Evolutionary conservation across 768 basidiomycete species (phyloP).

Genomic region (Agaricus subrufescens): DNA sequence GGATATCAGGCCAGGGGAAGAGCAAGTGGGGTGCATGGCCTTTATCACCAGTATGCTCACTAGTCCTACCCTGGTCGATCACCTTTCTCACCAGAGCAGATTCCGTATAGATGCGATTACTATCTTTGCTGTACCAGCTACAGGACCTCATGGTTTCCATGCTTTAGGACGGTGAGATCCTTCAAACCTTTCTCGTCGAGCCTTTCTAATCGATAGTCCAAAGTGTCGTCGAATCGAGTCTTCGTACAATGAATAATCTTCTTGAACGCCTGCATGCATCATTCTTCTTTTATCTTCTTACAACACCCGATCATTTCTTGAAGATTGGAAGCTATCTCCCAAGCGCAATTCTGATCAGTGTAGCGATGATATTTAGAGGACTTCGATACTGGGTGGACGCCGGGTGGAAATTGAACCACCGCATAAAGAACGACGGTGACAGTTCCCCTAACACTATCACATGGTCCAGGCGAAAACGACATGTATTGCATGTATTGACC

Average conservation of each 20-base stretch:
- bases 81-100: conserved; percentile 32
- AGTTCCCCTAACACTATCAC: conserved; percentile 7
- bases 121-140: conserved; percentile 80
- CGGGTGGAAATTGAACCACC: conserved; percentile 40
- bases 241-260: conserved; percentile 90
- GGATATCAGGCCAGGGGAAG: conserved; percentile 73
- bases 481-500: conserved; percentile 47
- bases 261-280: conserved; percentile 96
- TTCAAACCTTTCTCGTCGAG: neutral
- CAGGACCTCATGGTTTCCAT: conserved; percentile 94
- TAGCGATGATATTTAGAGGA: conserved; percentile 83
- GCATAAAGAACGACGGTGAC: conserved; percentile 15
- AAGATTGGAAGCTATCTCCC: conserved; percentile 92
- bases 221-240: conserved; percentile 81
- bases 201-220: conserved; percentile 5
- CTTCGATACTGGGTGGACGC: conserved; percentile 67
- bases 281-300: conserved; percentile 92
- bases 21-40: conserved; percentile 84
- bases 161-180: conserved; percentile 74
- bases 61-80: neutral
- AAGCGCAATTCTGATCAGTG: conserved; percentile 77
- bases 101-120: conserved; percentile 95
- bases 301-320: conserved; percentile 59
- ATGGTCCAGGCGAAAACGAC: conserved; percentile 48
- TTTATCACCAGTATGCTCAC: conserved; percentile 71